These are phyloP conservation scores for Silene uniflora DNA, from an alignment of 148 eudicot genomes.

Conservation along the genomic window DNA sequence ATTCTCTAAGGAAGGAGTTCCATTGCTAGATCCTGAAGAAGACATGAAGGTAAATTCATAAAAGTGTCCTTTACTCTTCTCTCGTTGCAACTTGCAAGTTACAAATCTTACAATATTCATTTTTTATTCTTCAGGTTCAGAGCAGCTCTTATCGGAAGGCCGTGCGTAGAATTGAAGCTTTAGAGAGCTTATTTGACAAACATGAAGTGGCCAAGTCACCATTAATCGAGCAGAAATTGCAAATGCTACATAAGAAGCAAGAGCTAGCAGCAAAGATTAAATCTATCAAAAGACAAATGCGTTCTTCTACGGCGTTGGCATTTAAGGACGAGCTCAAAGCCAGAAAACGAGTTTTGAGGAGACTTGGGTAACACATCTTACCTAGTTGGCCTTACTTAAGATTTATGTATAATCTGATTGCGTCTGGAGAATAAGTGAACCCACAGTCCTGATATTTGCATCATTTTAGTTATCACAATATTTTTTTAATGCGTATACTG, in stretches of 20 bases:
- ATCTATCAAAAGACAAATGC: constrained; percentile 63
- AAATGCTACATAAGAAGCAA: constrained; percentile 67
- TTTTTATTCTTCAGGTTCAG: constrained; percentile 51
- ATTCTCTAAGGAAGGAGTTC: constrained; percentile 76
- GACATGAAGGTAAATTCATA: constrained; percentile 72
- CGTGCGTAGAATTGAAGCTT: constrained; percentile 76
- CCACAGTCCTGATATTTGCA: neutral
- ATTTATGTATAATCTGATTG: too few relatives aligned
- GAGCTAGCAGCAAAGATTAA: constrained; percentile 69
- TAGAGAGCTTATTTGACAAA: constrained; percentile 76
- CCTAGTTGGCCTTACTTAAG: neutral
- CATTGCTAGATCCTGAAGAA: constrained; percentile 90
- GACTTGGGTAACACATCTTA: constrained; percentile 64
- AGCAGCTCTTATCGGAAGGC: constrained; percentile 78
- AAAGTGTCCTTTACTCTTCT: neutral
- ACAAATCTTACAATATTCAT: constrained; percentile 1
- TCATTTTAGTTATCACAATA: neutral
- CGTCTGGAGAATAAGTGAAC: too few relatives aligned
- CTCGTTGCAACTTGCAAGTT: neutral
- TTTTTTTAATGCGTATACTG: neutral
- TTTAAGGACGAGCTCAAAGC: constrained; percentile 97
- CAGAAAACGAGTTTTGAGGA: constrained; percentile 80
- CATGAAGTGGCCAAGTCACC: constrained; percentile 88
- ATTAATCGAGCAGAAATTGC: constrained; percentile 74
- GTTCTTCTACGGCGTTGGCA: constrained; percentile 66